Evolutionary conservation across 371 early-diverging fungal species (phyloP), one percentile per base, ranked within the genome.

Genomic region (Amoeboaphelidium protococcarum): DNA sequence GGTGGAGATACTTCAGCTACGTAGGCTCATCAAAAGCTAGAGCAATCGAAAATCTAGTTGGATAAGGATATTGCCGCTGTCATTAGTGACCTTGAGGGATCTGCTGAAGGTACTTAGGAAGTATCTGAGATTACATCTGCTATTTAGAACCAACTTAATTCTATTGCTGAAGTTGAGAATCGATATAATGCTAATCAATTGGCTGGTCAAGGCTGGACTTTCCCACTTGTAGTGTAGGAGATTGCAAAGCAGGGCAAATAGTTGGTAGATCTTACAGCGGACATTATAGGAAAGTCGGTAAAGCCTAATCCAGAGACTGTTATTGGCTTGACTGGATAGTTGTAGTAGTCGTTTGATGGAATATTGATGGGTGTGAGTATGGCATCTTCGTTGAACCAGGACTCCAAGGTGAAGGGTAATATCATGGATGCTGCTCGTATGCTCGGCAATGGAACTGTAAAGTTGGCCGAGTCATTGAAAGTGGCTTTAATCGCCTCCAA

Each of bases 391-490:
- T 55, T 47, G 13, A 48, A 56, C 1, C 51, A 58, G 0, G 66
- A 66, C 31, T 26, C n/a, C 6, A 54, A 57, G 16, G 47, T 59
- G 23, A 55, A 58, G 41, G 25, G 40, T 13, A 44, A 46, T 4
- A 40, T 68, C 19, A 23, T 47, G 21, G 58, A 60, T 41, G 46
- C 44, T 13, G 25, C 54, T 19, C 55, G 57, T 13, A 58, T 56
- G 20, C 50, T 66, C n/a, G 64, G 66, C 3, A 60, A 51, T 0
- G 41, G 58, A 0, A 45, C 51, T 0, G 52, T 65, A 25, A 54
- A 56, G 22, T 42, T 61, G 1, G 40, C 64, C 19, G 66, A 63
- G 41, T 54, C 58, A 0, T 52, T 65, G 46, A 54, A 61, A 4
- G 40, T 50, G 23, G 55, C 54, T 23, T 31, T 31, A 16, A 31